A percentile compares a stretch with the other conserved stretches of the same genome.
These are phyloP conservation scores for Candida germanica DNA, from an alignment of 805 yeast species.

Conservation along the genomic window DNA sequence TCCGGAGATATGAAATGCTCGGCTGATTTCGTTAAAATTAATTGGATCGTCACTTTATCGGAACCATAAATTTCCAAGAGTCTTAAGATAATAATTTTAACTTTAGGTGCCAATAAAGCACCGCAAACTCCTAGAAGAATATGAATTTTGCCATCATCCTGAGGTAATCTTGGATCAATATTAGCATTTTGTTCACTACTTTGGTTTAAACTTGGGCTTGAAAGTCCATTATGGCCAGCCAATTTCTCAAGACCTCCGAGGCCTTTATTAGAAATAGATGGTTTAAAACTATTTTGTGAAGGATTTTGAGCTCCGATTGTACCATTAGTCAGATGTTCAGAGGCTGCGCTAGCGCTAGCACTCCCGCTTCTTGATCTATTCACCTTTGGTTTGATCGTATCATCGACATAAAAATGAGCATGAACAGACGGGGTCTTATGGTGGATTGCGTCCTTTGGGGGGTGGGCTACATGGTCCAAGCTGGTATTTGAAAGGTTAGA, in stretches of 20 bases:
- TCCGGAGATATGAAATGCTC: constrained; percentile 52
- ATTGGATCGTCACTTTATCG: constrained; percentile 50
- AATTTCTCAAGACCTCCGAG: constrained; percentile 11
- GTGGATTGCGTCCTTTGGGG: constrained; percentile 36
- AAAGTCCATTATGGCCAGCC: constrained; percentile 7
- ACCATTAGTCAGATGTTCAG: constrained; percentile 18
- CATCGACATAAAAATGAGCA: constrained; percentile 75
- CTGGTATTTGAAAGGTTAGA: constrained; percentile 19
- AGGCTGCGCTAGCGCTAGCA: constrained; percentile 21
- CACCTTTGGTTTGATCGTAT: constrained; percentile 47
- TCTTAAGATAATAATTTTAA: constrained; percentile 50
- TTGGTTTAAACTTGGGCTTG: constrained; percentile 9
- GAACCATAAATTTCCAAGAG: constrained; percentile 50
- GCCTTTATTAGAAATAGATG: constrained; percentile 2
- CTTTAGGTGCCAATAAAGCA: constrained; percentile 50
- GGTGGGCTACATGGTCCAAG: constrained; percentile 25
- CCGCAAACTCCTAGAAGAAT: constrained; percentile 59
- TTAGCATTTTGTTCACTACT: constrained; percentile 41
- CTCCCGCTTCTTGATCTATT: constrained; percentile 41
- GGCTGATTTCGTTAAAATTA: constrained; percentile 52
- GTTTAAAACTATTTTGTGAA: neutral
- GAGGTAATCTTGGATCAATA: constrained; percentile 50
- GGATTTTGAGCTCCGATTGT: neutral
- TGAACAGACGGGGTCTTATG: constrained; percentile 64
- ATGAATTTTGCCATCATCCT: constrained; percentile 55